A percentile compares a stretch with the other conserved stretches of the same genome.
phyloP scores from a whole-genome alignment of 805 yeast species.

The Schwanniomyces vanrijiae region DNA sequence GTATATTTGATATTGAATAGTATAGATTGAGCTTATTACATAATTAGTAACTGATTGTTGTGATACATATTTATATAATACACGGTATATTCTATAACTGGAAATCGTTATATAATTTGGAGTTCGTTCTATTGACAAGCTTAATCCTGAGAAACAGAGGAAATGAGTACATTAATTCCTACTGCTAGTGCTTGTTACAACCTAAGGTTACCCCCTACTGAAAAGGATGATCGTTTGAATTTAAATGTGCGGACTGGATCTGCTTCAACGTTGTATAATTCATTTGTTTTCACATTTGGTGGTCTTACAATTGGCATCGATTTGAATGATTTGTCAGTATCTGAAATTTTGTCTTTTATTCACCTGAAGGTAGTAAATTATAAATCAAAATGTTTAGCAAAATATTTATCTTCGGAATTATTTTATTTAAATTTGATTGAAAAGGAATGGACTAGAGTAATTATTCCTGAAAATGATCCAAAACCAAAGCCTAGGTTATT shows the following conservation, averaged over 20 bases:
- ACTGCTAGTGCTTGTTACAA: conserved; percentile 61
- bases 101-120: too few species aligned
- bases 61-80: too few species aligned
- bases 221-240: conserved; percentile 53
- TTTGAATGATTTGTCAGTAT: conserved; percentile 38
- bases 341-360: conserved; percentile 40
- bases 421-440: conserved; percentile 61
- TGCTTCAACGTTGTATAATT: conserved; percentile 55
- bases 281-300: conserved; percentile 65
- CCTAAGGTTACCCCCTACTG: conserved; percentile 53
- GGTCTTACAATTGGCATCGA: conserved; percentile 63
- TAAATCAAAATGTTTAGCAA: conserved; percentile 22
- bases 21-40: not conserved
- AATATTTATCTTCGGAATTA: conserved; percentile 61
- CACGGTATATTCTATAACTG: not conserved
- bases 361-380: conserved; percentile 26
- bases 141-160: not conserved
- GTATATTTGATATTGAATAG: not conserved
- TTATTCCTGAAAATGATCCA: conserved; percentile 13
- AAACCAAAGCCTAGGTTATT: conserved; percentile 52
- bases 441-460: conserved; percentile 54
- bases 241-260: conserved; percentile 70
- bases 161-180: conserved; percentile 65
- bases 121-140: too few species aligned
- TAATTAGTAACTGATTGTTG: not conserved